These are phyloP conservation scores for Leccinum obscurum DNA, from an alignment of 768 basidiomycete species.

Conservation along the genomic window DNA sequence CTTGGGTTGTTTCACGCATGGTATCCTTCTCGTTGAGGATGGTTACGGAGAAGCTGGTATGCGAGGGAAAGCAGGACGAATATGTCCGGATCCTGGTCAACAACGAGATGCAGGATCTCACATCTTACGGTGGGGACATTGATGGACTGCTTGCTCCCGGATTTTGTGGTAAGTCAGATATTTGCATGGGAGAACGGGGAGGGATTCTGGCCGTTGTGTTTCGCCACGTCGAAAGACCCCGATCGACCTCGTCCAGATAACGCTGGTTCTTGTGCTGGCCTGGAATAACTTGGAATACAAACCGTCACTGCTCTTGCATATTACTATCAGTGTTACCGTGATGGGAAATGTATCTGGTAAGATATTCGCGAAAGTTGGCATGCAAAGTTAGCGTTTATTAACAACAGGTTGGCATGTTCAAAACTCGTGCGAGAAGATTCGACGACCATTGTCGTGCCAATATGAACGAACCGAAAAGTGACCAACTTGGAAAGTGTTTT, in stretches of 20 bases:
- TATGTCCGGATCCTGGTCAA: conserved; percentile 40
- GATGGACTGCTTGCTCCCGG: background rate
- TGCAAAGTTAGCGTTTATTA: background rate
- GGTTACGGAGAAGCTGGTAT: conserved; percentile 67
- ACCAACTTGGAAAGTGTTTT: too few species aligned
- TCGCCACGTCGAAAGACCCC: background rate
- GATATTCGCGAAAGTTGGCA: background rate
- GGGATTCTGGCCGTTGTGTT: background rate
- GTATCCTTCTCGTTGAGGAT: conserved; percentile 74
- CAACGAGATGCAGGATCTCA: background rate
- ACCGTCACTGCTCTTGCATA: too few species aligned
- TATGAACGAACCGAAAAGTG: too few species aligned
- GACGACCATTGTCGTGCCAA: too few species aligned
- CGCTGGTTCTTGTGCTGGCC: background rate
- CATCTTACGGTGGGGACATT: background rate
- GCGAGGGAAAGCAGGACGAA: conserved; percentile 34
- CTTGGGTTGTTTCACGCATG: conserved; percentile 57
- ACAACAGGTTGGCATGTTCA: too few species aligned
- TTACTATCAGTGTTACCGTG: too few species aligned
- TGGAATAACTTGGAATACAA: background rate
- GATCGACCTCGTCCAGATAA: background rate
- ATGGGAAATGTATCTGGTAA: background rate
- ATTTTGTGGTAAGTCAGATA: background rate
- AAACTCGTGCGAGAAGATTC: too few species aligned
- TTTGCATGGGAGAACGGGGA: background rate